Conservation (phyloP, 257 asterid genomes). For the Solanum sparsipilum region DNA sequence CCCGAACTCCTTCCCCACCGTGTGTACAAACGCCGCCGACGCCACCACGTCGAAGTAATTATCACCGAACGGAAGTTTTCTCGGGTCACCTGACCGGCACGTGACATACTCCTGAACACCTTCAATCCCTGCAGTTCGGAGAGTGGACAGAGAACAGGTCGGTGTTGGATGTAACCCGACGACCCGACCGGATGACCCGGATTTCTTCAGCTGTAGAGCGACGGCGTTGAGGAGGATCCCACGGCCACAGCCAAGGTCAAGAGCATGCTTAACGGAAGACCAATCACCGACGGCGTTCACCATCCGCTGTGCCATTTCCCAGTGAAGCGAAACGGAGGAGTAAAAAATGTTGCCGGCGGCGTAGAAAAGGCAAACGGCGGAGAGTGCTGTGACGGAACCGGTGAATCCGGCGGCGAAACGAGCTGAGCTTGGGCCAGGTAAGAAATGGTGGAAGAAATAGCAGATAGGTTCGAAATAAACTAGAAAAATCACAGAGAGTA, state of each 20-base stretch:
- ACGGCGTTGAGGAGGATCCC: conserved; percentile 88
- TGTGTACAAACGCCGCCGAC: conserved; percentile 86
- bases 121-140: conserved; percentile 68
- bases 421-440: conserved; percentile 65
- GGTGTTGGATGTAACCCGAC: conserved; percentile 73
- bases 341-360: conserved; percentile 75
- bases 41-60: conserved; percentile 88
- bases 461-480: conserved; percentile 77
- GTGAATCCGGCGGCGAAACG: conserved; percentile 79
- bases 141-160: conserved; percentile 34
- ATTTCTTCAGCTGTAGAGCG: conserved; percentile 80
- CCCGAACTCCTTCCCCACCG: conserved; percentile 85
- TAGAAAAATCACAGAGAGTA: conserved; percentile 50
- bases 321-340: conserved; percentile 79
- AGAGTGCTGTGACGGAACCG: conserved; percentile 78
- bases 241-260: conserved; percentile 92
- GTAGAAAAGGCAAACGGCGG: conserved; percentile 80
- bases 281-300: conserved; percentile 73
- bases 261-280: conserved; percentile 82
- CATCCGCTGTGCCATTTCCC: conserved; percentile 93
- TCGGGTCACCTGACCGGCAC: conserved; percentile 87
- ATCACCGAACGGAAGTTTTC: conserved; percentile 72
- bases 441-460: conserved; percentile 28
- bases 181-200: conserved; percentile 87
- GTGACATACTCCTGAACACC: conserved; percentile 96